Evolutionary conservation across 371 early-diverging fungal genomes (phyloP).

Genomic region (Syncephalastrum contaminatum): DNA sequence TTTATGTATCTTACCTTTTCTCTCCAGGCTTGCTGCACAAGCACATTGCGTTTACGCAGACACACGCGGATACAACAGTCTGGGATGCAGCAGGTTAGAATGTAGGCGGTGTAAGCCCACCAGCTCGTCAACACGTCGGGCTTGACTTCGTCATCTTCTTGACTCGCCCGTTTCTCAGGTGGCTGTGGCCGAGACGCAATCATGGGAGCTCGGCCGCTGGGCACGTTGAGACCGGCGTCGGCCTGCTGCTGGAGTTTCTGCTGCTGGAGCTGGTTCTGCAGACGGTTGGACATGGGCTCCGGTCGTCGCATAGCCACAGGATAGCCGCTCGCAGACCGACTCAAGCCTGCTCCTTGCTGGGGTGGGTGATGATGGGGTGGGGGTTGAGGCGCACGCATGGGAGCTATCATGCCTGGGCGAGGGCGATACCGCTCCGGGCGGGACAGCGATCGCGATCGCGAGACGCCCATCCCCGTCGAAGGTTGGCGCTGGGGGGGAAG

Average conservation of each 20-base stretch:
- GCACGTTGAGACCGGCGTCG: slow-evolving; percentile 14
- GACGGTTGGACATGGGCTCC: slow-evolving; percentile 37
- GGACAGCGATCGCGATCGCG: slow-evolving; percentile 38
- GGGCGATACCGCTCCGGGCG: slow-evolving; percentile 50
- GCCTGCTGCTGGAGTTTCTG: slow-evolving; percentile 30
- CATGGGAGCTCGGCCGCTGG: slow-evolving; percentile 1
- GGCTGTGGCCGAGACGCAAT: not conserved
- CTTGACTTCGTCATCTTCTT: slow-evolving; percentile 33
- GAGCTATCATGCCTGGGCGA: slow-evolving; percentile 37
- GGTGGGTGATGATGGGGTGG: not conserved
- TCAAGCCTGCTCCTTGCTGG: slow-evolving; percentile 5
- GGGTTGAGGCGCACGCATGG: slow-evolving; percentile 7
- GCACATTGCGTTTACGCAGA: slow-evolving; percentile 33
- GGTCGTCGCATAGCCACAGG: too few relatives aligned
- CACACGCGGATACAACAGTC: slow-evolving; percentile 51
- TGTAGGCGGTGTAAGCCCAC: slow-evolving; percentile 52
- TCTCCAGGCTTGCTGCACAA: slow-evolving; percentile 67
- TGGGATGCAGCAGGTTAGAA: slow-evolving; percentile 57
- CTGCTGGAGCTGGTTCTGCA: slow-evolving; percentile 40
- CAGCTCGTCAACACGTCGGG: slow-evolving; percentile 45
- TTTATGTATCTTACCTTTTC: slow-evolving; percentile 51
- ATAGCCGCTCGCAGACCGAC: slow-evolving; percentile 1
- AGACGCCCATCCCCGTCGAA: slow-evolving; percentile 10
- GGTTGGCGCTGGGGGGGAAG: too few relatives aligned
- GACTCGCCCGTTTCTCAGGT: not conserved